Evolutionary conservation across 495 filamentous ascomycete species (phyloP), one percentile per base, ranked within the genome.

Genomic region (Aspergillus nidulans): DNA sequence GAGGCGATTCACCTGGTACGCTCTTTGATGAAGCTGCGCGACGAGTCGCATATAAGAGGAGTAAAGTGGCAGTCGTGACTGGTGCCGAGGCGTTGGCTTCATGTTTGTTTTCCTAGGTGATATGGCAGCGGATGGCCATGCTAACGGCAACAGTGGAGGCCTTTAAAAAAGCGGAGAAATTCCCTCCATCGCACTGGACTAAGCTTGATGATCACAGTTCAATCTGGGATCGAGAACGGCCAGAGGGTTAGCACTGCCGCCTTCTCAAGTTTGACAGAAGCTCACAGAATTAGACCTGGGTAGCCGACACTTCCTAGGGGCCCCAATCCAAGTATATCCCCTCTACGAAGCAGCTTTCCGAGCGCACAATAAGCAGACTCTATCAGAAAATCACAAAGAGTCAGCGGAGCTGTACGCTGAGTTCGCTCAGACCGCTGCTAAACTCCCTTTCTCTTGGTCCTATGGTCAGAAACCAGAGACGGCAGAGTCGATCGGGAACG

Each of bases 51-150:
- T 57, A 58, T 32, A 74, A 74, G 18, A 67, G 81, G 52, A 71
- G 59, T 41, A 76, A 68, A 48, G 76, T 80, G 13, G 76, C 77
- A 3, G 56, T 83, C 18, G 52, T 84, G n/a, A 78, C 76, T 4
- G 81, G 80, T 9, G 81, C 77, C 6, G 81, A 84, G 58, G 78
- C 81, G 49, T 59, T 83, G 53, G 80, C 79, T 26, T 80, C 77
- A 6, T 64, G 81, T 80, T 64, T 42, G 69, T 52, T 25, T 46
- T n/a, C 2, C 1, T 20, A 12, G 20, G 18, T 36, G 68, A 52
- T 56, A 63, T 63, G 20, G 2, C 10, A 51, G 58, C n/a, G n/a
- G n/a, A n/a, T n/a, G 58, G 62, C 21, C 8, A 9, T 47, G 18
- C 52, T 55, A 47, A 63, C 65, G 38, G 19, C 55, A 61, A 38